Evolutionary conservation across 441 rosid species (phyloP).

Genomic region (Omphalea diandra): DNA sequence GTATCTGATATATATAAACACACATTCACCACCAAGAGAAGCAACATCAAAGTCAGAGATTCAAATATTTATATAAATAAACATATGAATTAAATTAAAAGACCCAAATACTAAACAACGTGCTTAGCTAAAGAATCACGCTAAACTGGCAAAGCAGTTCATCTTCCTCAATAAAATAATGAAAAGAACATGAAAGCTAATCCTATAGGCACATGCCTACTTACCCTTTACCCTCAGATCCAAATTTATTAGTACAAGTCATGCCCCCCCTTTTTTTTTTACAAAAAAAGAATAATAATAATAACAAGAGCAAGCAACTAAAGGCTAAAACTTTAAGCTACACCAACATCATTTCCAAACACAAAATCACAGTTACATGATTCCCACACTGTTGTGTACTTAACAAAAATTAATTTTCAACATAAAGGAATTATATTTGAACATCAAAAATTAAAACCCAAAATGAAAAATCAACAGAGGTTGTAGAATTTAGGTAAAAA

Average conservation of each 20-base stretch:
- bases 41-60: constrained; percentile 21
- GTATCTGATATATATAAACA: constrained; percentile 28
- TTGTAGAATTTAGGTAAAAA: no score
- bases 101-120: constrained; percentile 28
- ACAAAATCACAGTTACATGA: background rate
- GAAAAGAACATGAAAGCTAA: constrained; percentile 4
- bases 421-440: background rate
- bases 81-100: constrained; percentile 1
- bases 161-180: constrained; percentile 23
- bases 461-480: background rate
- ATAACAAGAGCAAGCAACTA: background rate
- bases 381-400: background rate
- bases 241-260: constrained; percentile 19
- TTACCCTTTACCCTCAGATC: constrained; percentile 32
- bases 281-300: background rate
- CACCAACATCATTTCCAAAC: background rate
- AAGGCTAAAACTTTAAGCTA: constrained; percentile 13
- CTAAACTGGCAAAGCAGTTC: constrained; percentile 32
- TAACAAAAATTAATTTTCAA: background rate
- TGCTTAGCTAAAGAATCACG: constrained; percentile 39
- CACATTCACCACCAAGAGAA: constrained; percentile 17
- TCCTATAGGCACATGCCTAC: constrained; percentile 26
- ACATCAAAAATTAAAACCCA: background rate
- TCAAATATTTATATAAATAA: constrained; percentile 2
- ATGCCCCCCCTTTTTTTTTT: background rate